Conservation (phyloP, 2,329 filamentous ascomycete species). For the Hymenoscyphus fraxineus region DNA sequence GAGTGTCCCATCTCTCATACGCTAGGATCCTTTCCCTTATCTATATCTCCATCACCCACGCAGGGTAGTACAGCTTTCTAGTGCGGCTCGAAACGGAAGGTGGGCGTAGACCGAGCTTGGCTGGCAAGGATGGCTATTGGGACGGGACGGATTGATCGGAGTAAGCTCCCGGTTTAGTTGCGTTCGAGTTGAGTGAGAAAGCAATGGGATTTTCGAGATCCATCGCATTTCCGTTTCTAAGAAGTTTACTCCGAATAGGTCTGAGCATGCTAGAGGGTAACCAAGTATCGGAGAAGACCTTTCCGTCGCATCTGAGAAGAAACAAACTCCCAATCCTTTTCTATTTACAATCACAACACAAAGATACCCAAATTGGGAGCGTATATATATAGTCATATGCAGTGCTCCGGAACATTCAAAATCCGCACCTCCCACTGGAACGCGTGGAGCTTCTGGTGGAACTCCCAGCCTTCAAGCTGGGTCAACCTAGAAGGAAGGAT, state of each 20-base stretch:
- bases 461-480: neutral
- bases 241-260: neutral
- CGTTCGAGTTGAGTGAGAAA: neutral
- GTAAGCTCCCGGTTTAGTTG: neutral
- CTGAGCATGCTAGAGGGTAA: neutral
- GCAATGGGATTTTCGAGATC: neutral
- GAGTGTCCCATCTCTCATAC: neutral
- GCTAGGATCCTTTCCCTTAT: constrained; percentile 6
- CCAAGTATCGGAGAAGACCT: neutral
- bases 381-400: neutral
- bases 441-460: neutral
- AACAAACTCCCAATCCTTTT: neutral
- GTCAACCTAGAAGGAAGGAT: neutral
- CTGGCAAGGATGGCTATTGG: neutral
- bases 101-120: neutral
- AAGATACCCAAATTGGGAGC: neutral
- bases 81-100: constrained; percentile 2
- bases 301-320: neutral
- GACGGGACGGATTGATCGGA: constrained; percentile 1
- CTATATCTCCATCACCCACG: neutral
- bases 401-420: neutral
- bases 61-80: neutral
- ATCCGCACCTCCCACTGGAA: neutral
- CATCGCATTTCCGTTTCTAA: neutral
- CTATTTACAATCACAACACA: neutral